Evolutionary conservation across 176 grass and related monocot species (phyloP).

Genomic region (Triticum dicoccoides): DNA sequence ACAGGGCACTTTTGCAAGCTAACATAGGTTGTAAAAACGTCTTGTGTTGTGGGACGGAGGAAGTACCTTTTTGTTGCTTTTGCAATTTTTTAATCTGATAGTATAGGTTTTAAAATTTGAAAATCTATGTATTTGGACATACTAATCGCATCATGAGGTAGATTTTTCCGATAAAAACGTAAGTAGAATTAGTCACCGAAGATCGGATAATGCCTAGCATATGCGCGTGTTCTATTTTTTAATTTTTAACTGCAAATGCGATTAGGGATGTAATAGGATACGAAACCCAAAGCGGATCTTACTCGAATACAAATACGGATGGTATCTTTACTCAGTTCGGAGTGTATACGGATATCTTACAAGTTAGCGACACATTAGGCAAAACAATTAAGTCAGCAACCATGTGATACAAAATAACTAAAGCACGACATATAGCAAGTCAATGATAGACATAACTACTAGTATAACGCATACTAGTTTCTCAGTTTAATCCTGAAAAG

Average conservation of each 20-base stretch:
- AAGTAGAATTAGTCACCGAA: background rate
- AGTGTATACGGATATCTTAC: background rate
- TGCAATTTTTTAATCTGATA: too few species aligned
- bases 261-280: background rate
- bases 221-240: too few species aligned
- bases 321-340: background rate
- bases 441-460: too few species aligned
- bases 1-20: too few species aligned
- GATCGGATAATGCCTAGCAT: too few species aligned
- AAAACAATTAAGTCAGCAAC: background rate
- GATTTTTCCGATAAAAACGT: background rate
- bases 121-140: background rate
- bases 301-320: background rate
- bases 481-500: background rate
- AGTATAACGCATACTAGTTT: too few species aligned
- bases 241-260: background rate
- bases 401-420: background rate
- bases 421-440: too few species aligned
- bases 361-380: background rate
- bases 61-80: too few species aligned
- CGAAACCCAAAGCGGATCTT: background rate
- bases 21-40: too few species aligned
- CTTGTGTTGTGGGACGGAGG: too few species aligned
- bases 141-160: background rate
- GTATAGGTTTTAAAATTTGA: too few species aligned